Conservation (phyloP, 805 yeast species). For the Pichia cabralensis region DNA sequence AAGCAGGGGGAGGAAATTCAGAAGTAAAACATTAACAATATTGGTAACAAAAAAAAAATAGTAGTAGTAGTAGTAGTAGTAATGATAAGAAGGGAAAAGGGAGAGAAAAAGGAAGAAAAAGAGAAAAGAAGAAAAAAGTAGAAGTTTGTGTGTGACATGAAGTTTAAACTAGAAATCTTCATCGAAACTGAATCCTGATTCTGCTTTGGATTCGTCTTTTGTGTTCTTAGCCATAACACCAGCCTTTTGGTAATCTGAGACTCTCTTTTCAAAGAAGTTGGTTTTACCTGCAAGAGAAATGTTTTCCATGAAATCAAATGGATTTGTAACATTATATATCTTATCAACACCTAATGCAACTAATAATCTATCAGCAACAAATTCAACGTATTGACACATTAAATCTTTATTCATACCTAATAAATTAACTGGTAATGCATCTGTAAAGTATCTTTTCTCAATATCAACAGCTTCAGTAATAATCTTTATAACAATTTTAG, state of each 20-base stretch:
- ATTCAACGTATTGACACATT: constrained; percentile 98
- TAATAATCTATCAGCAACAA: constrained; percentile 91
- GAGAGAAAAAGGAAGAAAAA: background rate
- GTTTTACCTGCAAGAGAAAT: constrained; percentile 98
- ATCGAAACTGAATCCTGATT: constrained; percentile 68
- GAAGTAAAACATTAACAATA: no score
- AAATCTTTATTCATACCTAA: constrained; percentile 90
- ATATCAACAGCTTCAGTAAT: constrained; percentile 92
- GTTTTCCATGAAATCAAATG: constrained; percentile 98
- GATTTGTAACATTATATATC: constrained; percentile 78
- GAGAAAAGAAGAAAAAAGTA: background rate
- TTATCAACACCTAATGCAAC: constrained; percentile 87
- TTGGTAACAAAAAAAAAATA: no score
- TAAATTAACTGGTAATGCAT: constrained; percentile 86
- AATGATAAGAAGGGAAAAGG: background rate
- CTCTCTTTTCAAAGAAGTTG: constrained; percentile 98
- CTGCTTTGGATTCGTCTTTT: constrained; percentile 29
- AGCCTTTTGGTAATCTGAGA: constrained; percentile 96
- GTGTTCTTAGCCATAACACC: constrained; percentile 86
- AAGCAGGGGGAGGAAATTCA: no score
- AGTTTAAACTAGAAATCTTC: constrained; percentile 70
- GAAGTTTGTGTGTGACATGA: background rate
- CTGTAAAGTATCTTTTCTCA: constrained; percentile 90
- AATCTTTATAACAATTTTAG: constrained; percentile 68
- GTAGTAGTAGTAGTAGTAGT: no score